phyloP scores from a whole-genome alignment of 768 basidiomycete genomes.

The Mycena galericulata region DNA sequence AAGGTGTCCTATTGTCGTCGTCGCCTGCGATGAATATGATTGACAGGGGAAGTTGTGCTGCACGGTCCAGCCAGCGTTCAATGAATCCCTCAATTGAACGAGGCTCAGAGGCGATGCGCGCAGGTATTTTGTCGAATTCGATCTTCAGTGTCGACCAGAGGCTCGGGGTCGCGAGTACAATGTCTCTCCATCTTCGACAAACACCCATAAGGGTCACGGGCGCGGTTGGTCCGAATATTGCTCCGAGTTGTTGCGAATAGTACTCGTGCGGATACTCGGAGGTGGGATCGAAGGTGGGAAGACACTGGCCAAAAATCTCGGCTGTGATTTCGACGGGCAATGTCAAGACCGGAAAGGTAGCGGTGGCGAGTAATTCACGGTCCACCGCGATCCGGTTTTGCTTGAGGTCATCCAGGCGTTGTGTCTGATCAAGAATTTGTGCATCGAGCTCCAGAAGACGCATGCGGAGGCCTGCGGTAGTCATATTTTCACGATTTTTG shows the following conservation, averaged over 20 bases:
- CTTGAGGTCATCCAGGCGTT: too few relatives aligned
- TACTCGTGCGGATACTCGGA: too few relatives aligned
- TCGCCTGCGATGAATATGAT: neutral
- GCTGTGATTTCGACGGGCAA: conserved; percentile 1
- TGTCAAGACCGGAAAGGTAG: neutral
- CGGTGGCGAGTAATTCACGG: too few relatives aligned
- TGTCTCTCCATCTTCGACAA: conserved; percentile 2
- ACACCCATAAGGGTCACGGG: neutral
- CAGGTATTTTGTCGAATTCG: neutral
- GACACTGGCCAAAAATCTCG: neutral
- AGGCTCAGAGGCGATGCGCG: neutral
- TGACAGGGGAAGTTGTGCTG: neutral
- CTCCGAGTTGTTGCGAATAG: neutral
- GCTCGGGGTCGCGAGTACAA: conserved; percentile 11
- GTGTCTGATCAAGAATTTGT: too few relatives aligned
- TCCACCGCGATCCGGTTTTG: too few relatives aligned
- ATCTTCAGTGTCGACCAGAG: conserved; percentile 4
- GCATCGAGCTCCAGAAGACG: too few relatives aligned
- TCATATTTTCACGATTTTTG: too few relatives aligned
- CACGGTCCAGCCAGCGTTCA: neutral
- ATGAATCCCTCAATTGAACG: neutral
- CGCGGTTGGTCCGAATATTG: neutral
- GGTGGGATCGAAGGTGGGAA: neutral
- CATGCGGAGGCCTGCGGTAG: too few relatives aligned
- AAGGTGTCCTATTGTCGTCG: neutral